Evolutionary conservation across 2,329 filamentous ascomycete genomes (phyloP).

Genomic region (Fusarium incarnatum): DNA sequence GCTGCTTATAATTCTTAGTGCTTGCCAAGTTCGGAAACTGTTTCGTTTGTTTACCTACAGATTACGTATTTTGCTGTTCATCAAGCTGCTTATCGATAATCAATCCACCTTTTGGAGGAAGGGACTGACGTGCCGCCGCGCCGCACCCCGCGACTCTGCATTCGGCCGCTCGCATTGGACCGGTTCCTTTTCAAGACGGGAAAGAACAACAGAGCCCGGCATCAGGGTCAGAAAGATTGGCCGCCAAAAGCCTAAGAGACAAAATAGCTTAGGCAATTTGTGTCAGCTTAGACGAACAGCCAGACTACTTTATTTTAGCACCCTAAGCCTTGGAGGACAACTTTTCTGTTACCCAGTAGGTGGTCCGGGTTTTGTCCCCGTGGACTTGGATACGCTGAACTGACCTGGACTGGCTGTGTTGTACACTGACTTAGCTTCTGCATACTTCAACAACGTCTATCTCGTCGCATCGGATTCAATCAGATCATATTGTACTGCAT

Average conservation of each 20-base stretch:
- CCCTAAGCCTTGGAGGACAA: background rate
- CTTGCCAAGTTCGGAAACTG: background rate
- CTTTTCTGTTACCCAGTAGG: background rate
- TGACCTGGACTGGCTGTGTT: background rate
- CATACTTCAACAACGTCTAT: slow-evolving; percentile 8
- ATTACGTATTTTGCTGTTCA: background rate
- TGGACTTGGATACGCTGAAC: background rate
- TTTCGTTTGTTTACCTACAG: background rate
- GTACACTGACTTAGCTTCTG: slow-evolving; percentile 9
- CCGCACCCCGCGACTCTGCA: slow-evolving; percentile 36
- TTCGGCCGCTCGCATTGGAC: slow-evolving; percentile 22
- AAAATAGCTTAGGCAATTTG: background rate
- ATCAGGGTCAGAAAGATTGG: background rate
- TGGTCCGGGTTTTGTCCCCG: background rate
- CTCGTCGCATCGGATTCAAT: slow-evolving; percentile 5
- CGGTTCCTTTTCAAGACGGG: background rate
- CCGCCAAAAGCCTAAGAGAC: background rate
- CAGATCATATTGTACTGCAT: slow-evolving; percentile 1
- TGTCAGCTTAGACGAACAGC: background rate
- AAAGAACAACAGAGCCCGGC: slow-evolving; percentile 14
- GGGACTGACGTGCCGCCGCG: slow-evolving; percentile 11
- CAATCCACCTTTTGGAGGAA: background rate
- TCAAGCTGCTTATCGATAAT: slow-evolving; percentile 36
- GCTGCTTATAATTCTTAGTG: background rate
- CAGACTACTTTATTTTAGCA: background rate